These are phyloP conservation scores for Oryza australiensis DNA, from an alignment of 176 grass and related monocot genomes.

Conservation along the genomic window DNA sequence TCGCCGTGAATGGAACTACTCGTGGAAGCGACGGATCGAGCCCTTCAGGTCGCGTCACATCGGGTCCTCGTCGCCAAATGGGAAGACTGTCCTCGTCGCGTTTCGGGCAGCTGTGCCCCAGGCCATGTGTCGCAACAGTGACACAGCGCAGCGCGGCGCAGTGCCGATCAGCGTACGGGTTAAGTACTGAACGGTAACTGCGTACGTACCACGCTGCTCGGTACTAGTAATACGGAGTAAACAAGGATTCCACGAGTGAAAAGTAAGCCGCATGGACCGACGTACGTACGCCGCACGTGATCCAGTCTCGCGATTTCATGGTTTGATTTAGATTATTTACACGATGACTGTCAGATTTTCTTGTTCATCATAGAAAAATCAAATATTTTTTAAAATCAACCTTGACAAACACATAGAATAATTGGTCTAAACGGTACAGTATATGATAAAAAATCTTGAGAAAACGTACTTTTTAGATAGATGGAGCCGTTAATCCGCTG, in stretches of 20 bases:
- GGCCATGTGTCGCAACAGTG: neutral
- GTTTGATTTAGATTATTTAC: too few species aligned
- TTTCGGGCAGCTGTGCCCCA: neutral
- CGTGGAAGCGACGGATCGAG: constrained; percentile 7
- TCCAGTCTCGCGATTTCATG: too few species aligned
- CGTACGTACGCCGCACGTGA: neutral
- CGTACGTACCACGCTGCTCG: too few species aligned
- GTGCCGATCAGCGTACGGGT: neutral
- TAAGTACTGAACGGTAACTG: neutral
- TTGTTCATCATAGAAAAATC: too few species aligned
- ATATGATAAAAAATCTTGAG: too few species aligned
- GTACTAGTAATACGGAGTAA: neutral
- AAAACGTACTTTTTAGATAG: too few species aligned
- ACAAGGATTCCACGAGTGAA: neutral
- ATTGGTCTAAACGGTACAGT: too few species aligned
- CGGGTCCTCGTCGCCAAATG: neutral
- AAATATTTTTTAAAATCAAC: too few species aligned
- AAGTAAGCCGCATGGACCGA: neutral
- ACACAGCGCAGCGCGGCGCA: too few species aligned
- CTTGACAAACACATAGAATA: too few species aligned
- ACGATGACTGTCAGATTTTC: too few species aligned
- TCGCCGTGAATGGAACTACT: neutral
- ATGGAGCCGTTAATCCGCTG: too few species aligned
- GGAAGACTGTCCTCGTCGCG: neutral
- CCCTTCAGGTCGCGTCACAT: constrained; percentile 22